Evolutionary conservation across 1,139 yeast species (phyloP).

Genomic region (Scheffersomyces quercinus): DNA sequence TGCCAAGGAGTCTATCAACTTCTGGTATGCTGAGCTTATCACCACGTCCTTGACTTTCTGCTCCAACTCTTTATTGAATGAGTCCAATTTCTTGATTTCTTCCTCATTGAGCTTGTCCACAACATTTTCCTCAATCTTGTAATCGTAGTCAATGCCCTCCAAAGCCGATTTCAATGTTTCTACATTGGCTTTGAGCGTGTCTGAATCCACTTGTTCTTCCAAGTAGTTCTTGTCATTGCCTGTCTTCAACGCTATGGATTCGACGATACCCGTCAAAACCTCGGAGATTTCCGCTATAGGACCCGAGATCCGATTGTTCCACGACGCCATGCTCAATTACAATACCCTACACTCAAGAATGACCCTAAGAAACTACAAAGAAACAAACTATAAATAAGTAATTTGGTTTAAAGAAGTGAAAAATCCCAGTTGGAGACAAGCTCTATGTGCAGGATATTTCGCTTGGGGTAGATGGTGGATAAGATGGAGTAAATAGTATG

Average conservation of each 20-base stretch:
- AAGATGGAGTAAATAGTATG: too few species aligned
- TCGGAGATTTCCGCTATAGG: neutral
- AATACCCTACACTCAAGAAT: too few species aligned
- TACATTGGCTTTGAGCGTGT: too few species aligned
- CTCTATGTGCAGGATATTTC: too few species aligned
- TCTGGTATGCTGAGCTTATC: constrained; percentile 20
- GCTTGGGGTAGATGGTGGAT: too few species aligned
- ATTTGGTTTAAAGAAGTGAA: too few species aligned
- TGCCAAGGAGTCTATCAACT: constrained; percentile 8
- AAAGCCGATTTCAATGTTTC: neutral
- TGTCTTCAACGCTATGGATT: neutral
- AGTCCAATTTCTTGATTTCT: constrained; percentile 10
- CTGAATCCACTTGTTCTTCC: neutral
- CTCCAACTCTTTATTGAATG: constrained; percentile 20
- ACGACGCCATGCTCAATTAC: neutral
- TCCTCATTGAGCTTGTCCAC: constrained; percentile 6
- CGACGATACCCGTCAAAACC: neutral
- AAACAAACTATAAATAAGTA: too few species aligned
- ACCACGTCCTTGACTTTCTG: constrained; percentile 19
- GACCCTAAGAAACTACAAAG: too few species aligned
- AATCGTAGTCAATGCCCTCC: constrained; percentile 4
- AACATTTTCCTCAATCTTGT: constrained; percentile 4
- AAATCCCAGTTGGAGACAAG: too few species aligned
- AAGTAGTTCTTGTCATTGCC: neutral
- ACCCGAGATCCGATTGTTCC: neutral